These are phyloP conservation scores for Prunella vulgaris DNA, from an alignment of 257 asterid genomes.

Conservation along the genomic window DNA sequence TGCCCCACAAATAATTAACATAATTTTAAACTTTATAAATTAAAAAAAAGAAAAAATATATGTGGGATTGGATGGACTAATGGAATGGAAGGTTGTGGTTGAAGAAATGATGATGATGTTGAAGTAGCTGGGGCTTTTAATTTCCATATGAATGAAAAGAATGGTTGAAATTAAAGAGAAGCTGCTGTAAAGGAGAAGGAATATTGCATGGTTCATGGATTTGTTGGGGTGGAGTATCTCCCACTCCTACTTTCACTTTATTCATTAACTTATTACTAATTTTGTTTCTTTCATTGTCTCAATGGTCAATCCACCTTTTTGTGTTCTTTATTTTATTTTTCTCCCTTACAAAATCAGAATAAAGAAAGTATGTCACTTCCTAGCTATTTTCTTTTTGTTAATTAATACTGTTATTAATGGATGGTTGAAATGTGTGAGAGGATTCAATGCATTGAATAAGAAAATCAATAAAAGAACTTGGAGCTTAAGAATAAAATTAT, in stretches of 20 bases:
- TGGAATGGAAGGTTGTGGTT: background rate
- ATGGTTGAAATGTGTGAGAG: too few relatives aligned
- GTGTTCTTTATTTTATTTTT: too few relatives aligned
- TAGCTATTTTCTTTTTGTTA: too few relatives aligned
- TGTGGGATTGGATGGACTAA: background rate
- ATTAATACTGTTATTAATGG: too few relatives aligned
- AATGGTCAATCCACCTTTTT: background rate
- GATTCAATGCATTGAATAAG: too few relatives aligned
- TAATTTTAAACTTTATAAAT: too few relatives aligned
- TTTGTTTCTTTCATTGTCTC: background rate
- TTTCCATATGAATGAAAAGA: slow-evolving; percentile 13
- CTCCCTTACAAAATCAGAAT: too few relatives aligned
- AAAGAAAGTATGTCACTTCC: too few relatives aligned
- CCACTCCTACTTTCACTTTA: background rate
- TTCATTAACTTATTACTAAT: background rate
- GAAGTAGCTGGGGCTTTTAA: background rate
- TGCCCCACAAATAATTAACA: background rate
- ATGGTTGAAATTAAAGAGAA: slow-evolving; percentile 19
- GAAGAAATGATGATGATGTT: background rate
- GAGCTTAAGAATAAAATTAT: too few relatives aligned
- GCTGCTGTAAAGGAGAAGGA: slow-evolving; percentile 2
- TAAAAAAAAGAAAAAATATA: background rate
- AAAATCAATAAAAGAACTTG: too few relatives aligned
- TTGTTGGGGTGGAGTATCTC: slow-evolving; percentile 11
- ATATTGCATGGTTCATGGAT: background rate